phyloP scores from a whole-genome alignment of 371 early-diverging fungal species.

The Phascolomyces articulosus region DNA sequence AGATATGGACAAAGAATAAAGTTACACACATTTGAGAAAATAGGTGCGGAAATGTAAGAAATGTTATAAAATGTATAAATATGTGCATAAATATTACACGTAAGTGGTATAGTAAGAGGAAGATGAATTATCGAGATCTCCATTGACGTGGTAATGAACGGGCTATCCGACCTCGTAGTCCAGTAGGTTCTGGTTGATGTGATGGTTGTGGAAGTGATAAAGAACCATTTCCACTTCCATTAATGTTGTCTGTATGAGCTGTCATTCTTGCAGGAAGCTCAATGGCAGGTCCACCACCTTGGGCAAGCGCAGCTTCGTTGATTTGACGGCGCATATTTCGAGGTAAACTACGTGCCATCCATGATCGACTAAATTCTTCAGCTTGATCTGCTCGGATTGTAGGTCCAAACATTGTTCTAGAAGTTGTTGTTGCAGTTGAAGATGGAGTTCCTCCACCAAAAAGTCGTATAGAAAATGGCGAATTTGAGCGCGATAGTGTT shows the following conservation, averaged over 20 bases:
- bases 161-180: constrained; percentile 4
- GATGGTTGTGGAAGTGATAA: neutral
- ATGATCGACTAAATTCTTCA: constrained; percentile 45
- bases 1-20: neutral
- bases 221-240: neutral
- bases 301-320: constrained; percentile 22
- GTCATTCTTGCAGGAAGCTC: constrained; percentile 18
- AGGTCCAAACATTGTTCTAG: constrained; percentile 42
- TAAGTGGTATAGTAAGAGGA: neutral
- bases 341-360: constrained; percentile 52
- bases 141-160: constrained; percentile 6
- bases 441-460: neutral
- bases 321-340: constrained; percentile 53
- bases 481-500: constrained; percentile 7
- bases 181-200: neutral
- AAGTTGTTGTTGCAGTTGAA: neutral
- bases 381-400: constrained; percentile 44
- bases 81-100: no score
- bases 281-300: constrained; percentile 8
- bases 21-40: no score
- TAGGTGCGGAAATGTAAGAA: no score
- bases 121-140: neutral
- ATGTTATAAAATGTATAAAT: neutral
- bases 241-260: neutral
- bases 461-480: neutral